phyloP scores from a whole-genome alignment of 192 early-diverging fungal genomes.

The Helicostylum pulchrum region DNA sequence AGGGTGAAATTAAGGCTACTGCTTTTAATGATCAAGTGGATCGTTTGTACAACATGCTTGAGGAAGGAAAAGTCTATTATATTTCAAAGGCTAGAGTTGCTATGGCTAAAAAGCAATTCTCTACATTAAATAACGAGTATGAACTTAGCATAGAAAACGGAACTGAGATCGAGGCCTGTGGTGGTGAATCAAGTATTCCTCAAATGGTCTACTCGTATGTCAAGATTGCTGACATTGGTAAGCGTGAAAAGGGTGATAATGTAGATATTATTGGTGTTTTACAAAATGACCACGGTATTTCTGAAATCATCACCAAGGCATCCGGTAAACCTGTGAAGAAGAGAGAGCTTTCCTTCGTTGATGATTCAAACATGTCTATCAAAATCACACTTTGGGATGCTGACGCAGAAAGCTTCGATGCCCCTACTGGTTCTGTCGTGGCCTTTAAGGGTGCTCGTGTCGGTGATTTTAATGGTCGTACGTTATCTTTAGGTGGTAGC shows the following conservation, averaged over 20 bases:
- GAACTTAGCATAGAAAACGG: slow-evolving; percentile 80
- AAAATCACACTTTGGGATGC: slow-evolving; percentile 84
- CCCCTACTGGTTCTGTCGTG: slow-evolving; percentile 55
- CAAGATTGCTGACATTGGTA: slow-evolving; percentile 59
- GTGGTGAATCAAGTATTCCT: slow-evolving; percentile 49
- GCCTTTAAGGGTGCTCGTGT: slow-evolving; percentile 85
- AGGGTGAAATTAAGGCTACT: slow-evolving; percentile 94
- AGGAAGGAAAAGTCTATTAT: slow-evolving; percentile 76
- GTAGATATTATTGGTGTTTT: slow-evolving; percentile 85
- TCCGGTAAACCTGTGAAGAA: slow-evolving; percentile 64
- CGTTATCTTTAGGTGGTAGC: slow-evolving; percentile 47
- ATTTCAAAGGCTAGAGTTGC: slow-evolving; percentile 78
- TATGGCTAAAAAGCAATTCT: slow-evolving; percentile 82
- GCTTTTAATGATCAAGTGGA: slow-evolving; percentile 89
- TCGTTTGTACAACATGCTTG: slow-evolving; percentile 69
- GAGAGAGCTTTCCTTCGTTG: slow-evolving; percentile 80
- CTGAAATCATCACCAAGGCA: slow-evolving; percentile 61
- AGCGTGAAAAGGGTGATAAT: slow-evolving; percentile 64
- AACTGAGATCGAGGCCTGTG: slow-evolving; percentile 59
- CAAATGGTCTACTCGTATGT: slow-evolving; percentile 59
- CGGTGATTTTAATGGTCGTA: slow-evolving; percentile 80
- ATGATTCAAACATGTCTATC: slow-evolving; percentile 66
- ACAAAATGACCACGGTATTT: slow-evolving; percentile 51
- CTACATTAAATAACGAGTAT: slow-evolving; percentile 84
- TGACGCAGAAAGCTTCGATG: slow-evolving; percentile 68